phyloP scores from a whole-genome alignment of 768 basidiomycete species.

The Panaeolus papilionaceus region DNA sequence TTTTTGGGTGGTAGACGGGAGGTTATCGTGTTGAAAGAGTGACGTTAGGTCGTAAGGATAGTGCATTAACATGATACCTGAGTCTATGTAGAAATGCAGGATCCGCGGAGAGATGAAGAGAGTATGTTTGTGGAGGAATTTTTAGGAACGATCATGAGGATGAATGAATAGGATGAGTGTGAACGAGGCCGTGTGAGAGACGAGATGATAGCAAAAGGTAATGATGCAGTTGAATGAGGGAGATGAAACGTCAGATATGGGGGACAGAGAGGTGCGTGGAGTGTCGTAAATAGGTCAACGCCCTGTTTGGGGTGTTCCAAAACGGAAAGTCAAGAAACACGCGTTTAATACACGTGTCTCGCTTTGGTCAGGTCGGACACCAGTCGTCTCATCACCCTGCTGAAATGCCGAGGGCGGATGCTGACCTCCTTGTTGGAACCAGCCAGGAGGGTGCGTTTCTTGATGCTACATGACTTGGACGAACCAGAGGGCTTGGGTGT shows the following conservation, averaged over 20 bases:
- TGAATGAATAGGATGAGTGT: neutral
- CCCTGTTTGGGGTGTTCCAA: neutral
- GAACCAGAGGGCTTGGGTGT: conserved; percentile 10
- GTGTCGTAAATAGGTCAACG: neutral
- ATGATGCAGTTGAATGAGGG: conserved; percentile 1
- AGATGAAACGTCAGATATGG: conserved; percentile 8
- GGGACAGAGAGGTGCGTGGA: neutral
- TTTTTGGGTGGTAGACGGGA: neutral
- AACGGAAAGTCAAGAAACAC: neutral
- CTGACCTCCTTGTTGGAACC: conserved; percentile 18
- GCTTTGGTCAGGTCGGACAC: conserved; percentile 24
- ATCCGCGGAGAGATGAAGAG: neutral
- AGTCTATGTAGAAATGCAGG: neutral
- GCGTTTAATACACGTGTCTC: conserved; percentile 11
- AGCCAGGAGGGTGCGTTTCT: conserved; percentile 24
- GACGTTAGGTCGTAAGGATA: conserved; percentile 2
- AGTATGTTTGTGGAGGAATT: neutral
- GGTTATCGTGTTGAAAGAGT: conserved; percentile 7
- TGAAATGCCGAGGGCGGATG: conserved; percentile 36
- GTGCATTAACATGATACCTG: neutral
- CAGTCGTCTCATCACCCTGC: conserved; percentile 41
- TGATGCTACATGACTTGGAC: conserved; percentile 28
- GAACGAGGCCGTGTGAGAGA: neutral
- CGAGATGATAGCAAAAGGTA: neutral
- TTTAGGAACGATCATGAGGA: conserved; percentile 9